Evolutionary conservation across 495 filamentous ascomycete genomes (phyloP).

Genomic region (Annulohypoxylon stygium): DNA sequence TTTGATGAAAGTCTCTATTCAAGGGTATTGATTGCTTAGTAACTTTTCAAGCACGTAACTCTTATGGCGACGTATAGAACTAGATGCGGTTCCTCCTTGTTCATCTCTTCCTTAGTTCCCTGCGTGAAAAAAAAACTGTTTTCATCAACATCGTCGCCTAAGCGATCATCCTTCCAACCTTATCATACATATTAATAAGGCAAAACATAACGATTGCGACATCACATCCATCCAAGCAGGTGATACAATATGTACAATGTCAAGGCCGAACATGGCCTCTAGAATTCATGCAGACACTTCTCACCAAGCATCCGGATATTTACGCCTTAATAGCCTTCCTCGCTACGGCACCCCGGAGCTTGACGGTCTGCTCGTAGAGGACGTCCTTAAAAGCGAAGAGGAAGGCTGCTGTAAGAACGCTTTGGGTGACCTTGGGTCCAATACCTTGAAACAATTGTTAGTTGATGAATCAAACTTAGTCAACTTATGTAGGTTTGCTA

Average conservation of each 20-base stretch:
- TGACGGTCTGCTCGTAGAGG: slow-evolving; percentile 68
- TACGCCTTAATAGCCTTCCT: slow-evolving; percentile 58
- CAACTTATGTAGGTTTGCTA: background rate
- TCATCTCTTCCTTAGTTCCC: background rate
- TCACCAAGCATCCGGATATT: slow-evolving; percentile 1
- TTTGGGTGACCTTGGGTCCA: slow-evolving; percentile 94
- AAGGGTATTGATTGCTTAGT: slow-evolving; percentile 19
- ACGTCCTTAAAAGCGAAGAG: slow-evolving; percentile 98
- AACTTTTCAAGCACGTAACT: background rate
- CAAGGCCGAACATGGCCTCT: background rate
- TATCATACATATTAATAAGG: background rate
- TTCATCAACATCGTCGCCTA: background rate
- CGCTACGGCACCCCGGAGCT: slow-evolving; percentile 58
- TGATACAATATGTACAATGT: slow-evolving; percentile 21
- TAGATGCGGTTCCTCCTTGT: slow-evolving; percentile 5
- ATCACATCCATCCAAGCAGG: background rate
- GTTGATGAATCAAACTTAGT: slow-evolving; percentile 7
- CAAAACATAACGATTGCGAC: background rate
- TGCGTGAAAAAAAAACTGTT: background rate
- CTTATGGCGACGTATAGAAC: slow-evolving; percentile 9
- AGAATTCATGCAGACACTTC: background rate
- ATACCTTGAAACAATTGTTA: slow-evolving; percentile 70
- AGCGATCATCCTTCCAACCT: background rate
- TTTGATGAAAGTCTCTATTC: slow-evolving; percentile 13
- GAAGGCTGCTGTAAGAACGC: slow-evolving; percentile 94